phyloP scores from a whole-genome alignment of 1,139 yeast genomes.

The Sugiyamaella sp. region DNA sequence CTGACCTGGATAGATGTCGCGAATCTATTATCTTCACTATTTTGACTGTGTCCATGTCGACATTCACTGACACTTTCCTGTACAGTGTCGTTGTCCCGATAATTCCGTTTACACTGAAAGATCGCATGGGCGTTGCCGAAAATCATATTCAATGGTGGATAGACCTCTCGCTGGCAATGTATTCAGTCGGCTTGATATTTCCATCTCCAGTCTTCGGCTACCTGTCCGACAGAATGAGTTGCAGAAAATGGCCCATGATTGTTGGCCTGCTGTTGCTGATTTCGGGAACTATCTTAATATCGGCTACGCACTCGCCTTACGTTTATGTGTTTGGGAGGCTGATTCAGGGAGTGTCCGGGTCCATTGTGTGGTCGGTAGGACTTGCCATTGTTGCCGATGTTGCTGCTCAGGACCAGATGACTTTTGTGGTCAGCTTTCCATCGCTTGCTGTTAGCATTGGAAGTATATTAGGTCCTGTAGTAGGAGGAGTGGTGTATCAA shows the following conservation, averaged over 20 bases:
- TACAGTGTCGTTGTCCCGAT: slow-evolving; percentile 43
- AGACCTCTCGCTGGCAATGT: slow-evolving; percentile 40
- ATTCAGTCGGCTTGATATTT: slow-evolving; percentile 43
- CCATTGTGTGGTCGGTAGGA: slow-evolving; percentile 45
- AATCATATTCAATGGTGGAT: slow-evolving; percentile 36
- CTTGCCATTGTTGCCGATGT: slow-evolving; percentile 44
- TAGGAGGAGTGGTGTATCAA: slow-evolving; percentile 44
- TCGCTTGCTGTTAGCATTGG: slow-evolving; percentile 42
- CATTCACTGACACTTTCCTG: slow-evolving; percentile 42
- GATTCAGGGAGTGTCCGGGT: slow-evolving; percentile 43
- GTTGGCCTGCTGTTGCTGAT: slow-evolving; percentile 40
- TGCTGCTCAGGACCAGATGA: slow-evolving; percentile 34
- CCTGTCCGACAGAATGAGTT: slow-evolving; percentile 36
- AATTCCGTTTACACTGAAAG: slow-evolving; percentile 41
- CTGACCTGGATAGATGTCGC: background rate
- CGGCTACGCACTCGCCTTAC: slow-evolving; percentile 35
- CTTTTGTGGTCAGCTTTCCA: slow-evolving; percentile 40
- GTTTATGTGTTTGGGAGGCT: slow-evolving; percentile 41
- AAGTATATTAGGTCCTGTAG: slow-evolving; percentile 42
- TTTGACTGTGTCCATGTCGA: slow-evolving; percentile 38
- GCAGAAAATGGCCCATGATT: slow-evolving; percentile 40
- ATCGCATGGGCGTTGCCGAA: slow-evolving; percentile 36
- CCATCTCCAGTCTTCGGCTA: slow-evolving; percentile 40
- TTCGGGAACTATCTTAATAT: slow-evolving; percentile 39
- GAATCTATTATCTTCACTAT: slow-evolving; percentile 4